Conservation (phyloP, 1,139 yeast species). For the Kodamaea ohmeri region DNA sequence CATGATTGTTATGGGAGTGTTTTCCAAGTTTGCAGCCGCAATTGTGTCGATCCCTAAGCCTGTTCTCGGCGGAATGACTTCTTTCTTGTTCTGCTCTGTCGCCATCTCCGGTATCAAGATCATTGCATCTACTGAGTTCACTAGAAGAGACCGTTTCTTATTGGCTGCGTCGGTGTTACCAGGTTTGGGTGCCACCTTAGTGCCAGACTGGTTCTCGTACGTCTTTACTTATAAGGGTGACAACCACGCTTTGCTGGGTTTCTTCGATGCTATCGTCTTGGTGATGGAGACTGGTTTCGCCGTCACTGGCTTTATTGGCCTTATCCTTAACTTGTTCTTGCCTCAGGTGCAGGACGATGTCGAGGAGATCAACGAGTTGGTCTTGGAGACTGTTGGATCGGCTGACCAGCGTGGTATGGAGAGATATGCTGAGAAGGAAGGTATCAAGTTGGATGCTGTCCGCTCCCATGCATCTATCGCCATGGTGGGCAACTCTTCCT, state of each 20-base stretch:
- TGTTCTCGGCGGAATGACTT: conserved; percentile 90
- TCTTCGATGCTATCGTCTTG: conserved; percentile 73
- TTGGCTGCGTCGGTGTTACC: conserved; percentile 72
- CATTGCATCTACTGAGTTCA: conserved; percentile 70
- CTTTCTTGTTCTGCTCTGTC: conserved; percentile 83
- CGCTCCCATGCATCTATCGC: conserved; percentile 17
- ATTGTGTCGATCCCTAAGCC: conserved; percentile 80
- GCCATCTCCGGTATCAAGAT: conserved; percentile 87
- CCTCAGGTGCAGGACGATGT: conserved; percentile 71
- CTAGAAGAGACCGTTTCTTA: conserved; percentile 84
- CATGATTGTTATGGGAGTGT: conserved; percentile 78
- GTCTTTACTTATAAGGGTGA: conserved; percentile 75
- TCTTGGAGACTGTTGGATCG: conserved; percentile 46
- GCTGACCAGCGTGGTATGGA: conserved; percentile 44
- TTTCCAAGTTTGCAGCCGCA: conserved; percentile 88
- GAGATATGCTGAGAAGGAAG: conserved; percentile 37
- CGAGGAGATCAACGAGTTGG: conserved; percentile 49
- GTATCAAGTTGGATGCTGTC: conserved; percentile 28
- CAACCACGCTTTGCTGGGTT: conserved; percentile 64
- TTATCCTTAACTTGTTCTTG: conserved; percentile 64
- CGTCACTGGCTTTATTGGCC: conserved; percentile 73
- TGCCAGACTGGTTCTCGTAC: conserved; percentile 69
- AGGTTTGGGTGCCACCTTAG: conserved; percentile 76
- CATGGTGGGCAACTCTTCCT: conserved; percentile 13
- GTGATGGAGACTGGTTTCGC: conserved; percentile 91